Percentiles rank a stretch among this genome's conserved stretches.
phyloP scores from a whole-genome alignment of 2,329 filamentous ascomycete species.

The Trichoderma oligosporum region DNA sequence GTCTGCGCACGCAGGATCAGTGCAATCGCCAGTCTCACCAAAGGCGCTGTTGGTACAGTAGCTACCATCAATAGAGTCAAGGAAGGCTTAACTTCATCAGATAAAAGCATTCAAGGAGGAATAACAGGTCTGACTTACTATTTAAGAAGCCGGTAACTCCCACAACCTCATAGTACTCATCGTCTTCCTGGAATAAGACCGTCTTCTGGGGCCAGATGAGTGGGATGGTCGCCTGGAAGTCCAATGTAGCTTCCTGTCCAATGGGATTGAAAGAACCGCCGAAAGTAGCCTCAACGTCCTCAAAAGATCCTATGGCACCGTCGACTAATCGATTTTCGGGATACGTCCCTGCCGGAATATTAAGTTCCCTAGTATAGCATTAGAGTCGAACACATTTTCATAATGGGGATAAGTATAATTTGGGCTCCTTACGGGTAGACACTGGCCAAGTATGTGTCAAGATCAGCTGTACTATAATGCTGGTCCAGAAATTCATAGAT shows the following conservation, averaged over 20 bases:
- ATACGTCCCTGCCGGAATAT: background rate
- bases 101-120: background rate
- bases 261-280: background rate
- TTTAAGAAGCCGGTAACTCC: background rate
- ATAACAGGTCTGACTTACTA: background rate
- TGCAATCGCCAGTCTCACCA: slow-evolving; percentile 32
- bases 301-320: background rate
- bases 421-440: background rate
- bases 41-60: slow-evolving; percentile 36
- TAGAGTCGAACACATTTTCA: background rate
- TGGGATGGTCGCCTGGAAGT: background rate
- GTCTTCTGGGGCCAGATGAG: slow-evolving; percentile 6
- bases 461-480: slow-evolving; percentile 1
- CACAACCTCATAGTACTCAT: slow-evolving; percentile 1
- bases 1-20: slow-evolving; percentile 3
- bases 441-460: background rate
- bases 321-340: background rate
- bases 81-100: slow-evolving; percentile 35
- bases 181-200: background rate
- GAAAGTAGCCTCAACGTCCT: background rate
- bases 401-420: background rate
- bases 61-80: slow-evolving; percentile 41
- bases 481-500: background rate
- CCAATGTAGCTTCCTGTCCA: background rate
- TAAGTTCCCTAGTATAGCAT: background rate